These are phyloP conservation scores for Sambucus nigra DNA, from an alignment of 129 eudicot genomes.

Conservation along the genomic window DNA sequence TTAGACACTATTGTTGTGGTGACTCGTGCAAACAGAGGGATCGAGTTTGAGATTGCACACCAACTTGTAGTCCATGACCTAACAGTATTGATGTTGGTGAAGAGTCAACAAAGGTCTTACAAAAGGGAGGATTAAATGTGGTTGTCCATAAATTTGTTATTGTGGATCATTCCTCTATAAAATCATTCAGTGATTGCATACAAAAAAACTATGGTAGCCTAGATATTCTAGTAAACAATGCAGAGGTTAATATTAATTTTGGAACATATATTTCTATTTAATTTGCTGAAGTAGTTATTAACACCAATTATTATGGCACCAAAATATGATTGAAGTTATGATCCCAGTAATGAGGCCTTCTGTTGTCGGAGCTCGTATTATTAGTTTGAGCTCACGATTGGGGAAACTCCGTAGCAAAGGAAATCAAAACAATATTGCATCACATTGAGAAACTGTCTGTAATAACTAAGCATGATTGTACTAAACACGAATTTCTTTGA, in stretches of 20 bases:
- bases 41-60: constrained; percentile 84
- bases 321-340: constrained; percentile 62
- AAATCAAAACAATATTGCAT: too few relatives aligned
- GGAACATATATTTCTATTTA: constrained; percentile 74
- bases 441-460: too few relatives aligned
- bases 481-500: too few relatives aligned
- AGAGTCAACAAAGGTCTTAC: constrained; percentile 76
- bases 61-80: constrained; percentile 75
- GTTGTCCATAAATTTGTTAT: constrained; percentile 81
- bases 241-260: constrained; percentile 57
- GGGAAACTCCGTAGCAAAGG: constrained; percentile 74
- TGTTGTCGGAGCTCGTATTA: constrained; percentile 64
- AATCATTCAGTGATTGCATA: constrained; percentile 48
- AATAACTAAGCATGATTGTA: too few relatives aligned
- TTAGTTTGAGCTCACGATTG: constrained; percentile 68
- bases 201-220: constrained; percentile 61
- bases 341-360: constrained; percentile 70
- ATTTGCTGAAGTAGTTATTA: constrained; percentile 61
- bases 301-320: constrained; percentile 63
- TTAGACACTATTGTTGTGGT: constrained; percentile 78
- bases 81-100: constrained; percentile 73
- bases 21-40: constrained; percentile 95
- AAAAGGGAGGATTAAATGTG: constrained; percentile 73
- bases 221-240: constrained; percentile 90
- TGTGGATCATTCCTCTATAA: constrained; percentile 53